Conservation (phyloP, 2,329 filamentous ascomycete species). For the Plectosphaerella cucumerina region DNA sequence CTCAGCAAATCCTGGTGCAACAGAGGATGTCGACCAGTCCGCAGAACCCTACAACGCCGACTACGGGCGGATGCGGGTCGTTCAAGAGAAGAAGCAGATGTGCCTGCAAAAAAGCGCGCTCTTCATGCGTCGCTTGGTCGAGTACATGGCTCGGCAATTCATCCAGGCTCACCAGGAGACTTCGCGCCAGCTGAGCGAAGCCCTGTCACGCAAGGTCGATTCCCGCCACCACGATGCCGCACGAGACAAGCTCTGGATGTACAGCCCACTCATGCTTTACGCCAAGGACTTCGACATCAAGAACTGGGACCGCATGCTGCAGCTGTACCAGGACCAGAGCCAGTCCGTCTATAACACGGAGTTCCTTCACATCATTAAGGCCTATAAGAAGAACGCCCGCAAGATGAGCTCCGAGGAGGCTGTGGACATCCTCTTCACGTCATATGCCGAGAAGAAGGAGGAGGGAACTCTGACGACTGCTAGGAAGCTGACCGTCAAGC, state of each 20-base stretch:
- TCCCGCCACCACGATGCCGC: conserved; percentile 65
- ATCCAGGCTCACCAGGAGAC: conserved; percentile 70
- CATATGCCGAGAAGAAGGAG: conserved; percentile 78
- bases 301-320: conserved; percentile 77
- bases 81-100: conserved; percentile 90
- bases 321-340: conserved; percentile 75
- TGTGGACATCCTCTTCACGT: conserved; percentile 80
- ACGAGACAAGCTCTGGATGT: conserved; percentile 76
- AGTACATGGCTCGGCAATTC: conserved; percentile 80
- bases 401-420: conserved; percentile 71
- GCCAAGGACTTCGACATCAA: conserved; percentile 76
- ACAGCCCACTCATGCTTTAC: conserved; percentile 83
- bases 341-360: conserved; percentile 76
- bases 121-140: conserved; percentile 76
- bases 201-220: conserved; percentile 64
- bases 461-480: conserved; percentile 73
- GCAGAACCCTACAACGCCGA: conserved; percentile 59
- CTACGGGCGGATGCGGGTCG: conserved; percentile 85
- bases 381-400: conserved; percentile 76
- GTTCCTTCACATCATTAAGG: conserved; percentile 70
- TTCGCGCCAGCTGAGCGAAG: conserved; percentile 58
- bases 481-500: conserved; percentile 88
- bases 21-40: conserved; percentile 36
- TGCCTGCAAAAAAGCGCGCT: conserved; percentile 72
- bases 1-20: conserved; percentile 43